Conservation (phyloP, 352 stramenopile genomes). For the Globisporangium emineosum region DNA sequence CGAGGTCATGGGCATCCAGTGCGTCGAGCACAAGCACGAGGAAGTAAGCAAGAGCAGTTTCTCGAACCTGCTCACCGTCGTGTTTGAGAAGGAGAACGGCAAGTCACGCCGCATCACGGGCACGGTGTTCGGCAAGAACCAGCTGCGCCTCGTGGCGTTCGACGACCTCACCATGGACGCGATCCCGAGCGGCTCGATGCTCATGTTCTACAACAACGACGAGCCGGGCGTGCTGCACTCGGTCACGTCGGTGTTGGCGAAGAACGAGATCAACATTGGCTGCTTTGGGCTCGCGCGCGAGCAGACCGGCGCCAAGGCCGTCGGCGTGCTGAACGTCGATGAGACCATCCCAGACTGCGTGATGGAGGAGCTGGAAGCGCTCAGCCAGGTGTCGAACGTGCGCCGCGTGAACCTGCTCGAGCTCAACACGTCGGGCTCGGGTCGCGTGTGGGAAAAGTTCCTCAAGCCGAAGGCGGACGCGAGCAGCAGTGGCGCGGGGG, state of each 20-base stretch:
- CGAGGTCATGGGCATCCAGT: constrained; percentile 87
- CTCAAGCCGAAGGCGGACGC: constrained; percentile 43
- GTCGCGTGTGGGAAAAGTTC: constrained; percentile 60
- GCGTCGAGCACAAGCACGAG: constrained; percentile 89
- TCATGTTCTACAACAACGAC: constrained; percentile 95
- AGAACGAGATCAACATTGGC: constrained; percentile 94
- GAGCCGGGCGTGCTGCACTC: constrained; percentile 91
- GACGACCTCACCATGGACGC: constrained; percentile 86
- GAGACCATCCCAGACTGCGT: constrained; percentile 82
- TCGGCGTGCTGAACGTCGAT: constrained; percentile 89
- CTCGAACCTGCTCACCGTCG: constrained; percentile 90
- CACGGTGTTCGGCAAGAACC: constrained; percentile 87
- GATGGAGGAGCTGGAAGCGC: constrained; percentile 76
- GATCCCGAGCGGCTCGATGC: constrained; percentile 86
- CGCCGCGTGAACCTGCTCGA: constrained; percentile 84
- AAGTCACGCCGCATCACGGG: constrained; percentile 63
- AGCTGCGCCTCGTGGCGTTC: constrained; percentile 87
- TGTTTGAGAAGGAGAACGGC: constrained; percentile 88
- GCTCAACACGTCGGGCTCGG: constrained; percentile 44
- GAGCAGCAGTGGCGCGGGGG: constrained; percentile 3
- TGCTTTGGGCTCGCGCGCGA: constrained; percentile 88
- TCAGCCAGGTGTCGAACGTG: constrained; percentile 80
- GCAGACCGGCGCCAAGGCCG: constrained; percentile 52
- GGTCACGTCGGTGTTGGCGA: constrained; percentile 92
- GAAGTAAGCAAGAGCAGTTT: constrained; percentile 71